Evolutionary conservation across 2,329 filamentous ascomycete species (phyloP), one percentile per base, ranked within the genome.

Genomic region (Periconia digitata): DNA sequence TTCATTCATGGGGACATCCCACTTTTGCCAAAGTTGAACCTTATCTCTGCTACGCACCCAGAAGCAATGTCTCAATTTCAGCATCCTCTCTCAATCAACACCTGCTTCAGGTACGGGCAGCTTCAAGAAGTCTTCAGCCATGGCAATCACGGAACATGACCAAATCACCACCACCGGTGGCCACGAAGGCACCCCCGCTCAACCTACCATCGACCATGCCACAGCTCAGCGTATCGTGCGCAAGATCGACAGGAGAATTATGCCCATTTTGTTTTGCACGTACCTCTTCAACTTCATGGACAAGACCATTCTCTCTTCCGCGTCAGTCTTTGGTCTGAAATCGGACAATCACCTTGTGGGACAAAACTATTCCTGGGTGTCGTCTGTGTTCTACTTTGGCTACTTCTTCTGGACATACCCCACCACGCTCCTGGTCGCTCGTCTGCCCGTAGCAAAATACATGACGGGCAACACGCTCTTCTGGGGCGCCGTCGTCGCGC

Each of bases 221-320:
- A 39, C 37, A 3, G 61, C 59, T 8, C 70, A 67, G 36, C 66
- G 62, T 7, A 74, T 83, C 3, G 49, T 84, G 43, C 70, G 74
- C 21, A 83, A 83, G 63, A 83, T 85, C 49, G 83, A 85, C 60
- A 69, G 66, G 53, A 70, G 70, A 12, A 67, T 85, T 8, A 76
- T 85, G 5, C 80, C 82, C 0, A 66, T 85, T 10, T 64, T 85
- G 8, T 83, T 84, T 50, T 54, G 78, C 36, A 82, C 78, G 0
- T 85, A 85, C 58, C 78, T 79, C 69, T 63, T 85, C 52, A 82
- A 83, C 57, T 84, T 84, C 48, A 81, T 85, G 73, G 82, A 85
- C 63, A 85, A 85, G 60, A 77, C 76, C 0, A 60, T 62, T n/a
- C 41, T 65, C 53, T 53, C 65, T 41, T 50, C 79, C 76, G 81